A percentile compares a stretch with the other conserved stretches of the same genome.
These are phyloP conservation scores for Xerocomus minutiporus DNA, from an alignment of 1,284 basidiomycete genomes.

Conservation along the genomic window DNA sequence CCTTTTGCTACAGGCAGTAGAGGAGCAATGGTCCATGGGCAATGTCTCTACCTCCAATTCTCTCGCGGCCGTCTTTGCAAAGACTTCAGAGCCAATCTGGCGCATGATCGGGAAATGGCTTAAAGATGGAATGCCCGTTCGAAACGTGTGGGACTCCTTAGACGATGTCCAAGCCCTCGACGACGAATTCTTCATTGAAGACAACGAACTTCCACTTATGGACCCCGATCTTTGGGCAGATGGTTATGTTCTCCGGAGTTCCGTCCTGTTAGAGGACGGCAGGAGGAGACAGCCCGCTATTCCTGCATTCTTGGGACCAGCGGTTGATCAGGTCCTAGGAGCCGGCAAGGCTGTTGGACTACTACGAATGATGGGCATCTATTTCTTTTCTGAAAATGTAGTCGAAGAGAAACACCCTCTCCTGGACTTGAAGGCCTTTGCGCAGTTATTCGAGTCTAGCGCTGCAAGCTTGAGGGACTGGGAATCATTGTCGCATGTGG, in stretches of 20 bases:
- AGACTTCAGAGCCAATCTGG: conserved; percentile 70
- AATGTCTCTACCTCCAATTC: conserved; percentile 50
- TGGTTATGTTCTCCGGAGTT: conserved; percentile 58
- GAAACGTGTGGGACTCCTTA: conserved; percentile 36
- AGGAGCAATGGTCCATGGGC: conserved; percentile 52
- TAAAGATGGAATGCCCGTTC: conserved; percentile 62
- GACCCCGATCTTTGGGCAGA: conserved; percentile 80
- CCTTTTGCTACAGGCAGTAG: conserved; percentile 51
- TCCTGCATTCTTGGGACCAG: conserved; percentile 57
- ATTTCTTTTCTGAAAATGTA: conserved; percentile 23
- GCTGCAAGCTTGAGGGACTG: conserved; percentile 40
- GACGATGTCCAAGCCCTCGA: conserved; percentile 40
- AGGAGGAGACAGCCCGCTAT: conserved; percentile 40
- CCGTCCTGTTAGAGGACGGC: conserved; percentile 31
- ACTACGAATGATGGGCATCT: conserved; percentile 44
- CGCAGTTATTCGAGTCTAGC: conserved; percentile 29
- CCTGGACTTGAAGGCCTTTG: conserved; percentile 32
- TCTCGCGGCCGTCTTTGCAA: conserved; percentile 59
- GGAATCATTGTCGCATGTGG: conserved; percentile 55
- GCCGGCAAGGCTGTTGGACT: conserved; percentile 80
- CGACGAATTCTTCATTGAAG: conserved; percentile 80
- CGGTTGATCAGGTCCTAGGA: conserved; percentile 56
- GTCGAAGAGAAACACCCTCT: conserved; percentile 12
- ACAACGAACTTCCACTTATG: conserved; percentile 56
- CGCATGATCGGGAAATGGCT: conserved; percentile 70